Evolutionary conservation across 2,329 filamentous ascomycete species (phyloP).

Genomic region (Bipolaris zeicola): DNA sequence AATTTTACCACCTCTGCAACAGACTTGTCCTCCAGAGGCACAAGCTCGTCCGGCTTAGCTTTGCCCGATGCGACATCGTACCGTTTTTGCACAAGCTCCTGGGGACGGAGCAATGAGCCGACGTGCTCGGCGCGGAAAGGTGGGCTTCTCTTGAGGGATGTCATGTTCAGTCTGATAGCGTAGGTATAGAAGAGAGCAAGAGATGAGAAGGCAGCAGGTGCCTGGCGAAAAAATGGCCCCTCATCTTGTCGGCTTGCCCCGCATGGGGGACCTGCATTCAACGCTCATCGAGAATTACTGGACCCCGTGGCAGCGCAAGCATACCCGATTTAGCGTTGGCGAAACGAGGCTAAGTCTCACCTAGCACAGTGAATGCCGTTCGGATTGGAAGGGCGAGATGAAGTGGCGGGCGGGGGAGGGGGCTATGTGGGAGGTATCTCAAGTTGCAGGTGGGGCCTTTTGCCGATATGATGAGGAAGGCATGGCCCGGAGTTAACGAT

Average conservation of each 20-base stretch:
- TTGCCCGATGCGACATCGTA: slow-evolving; percentile 58
- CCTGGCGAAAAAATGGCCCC: slow-evolving; percentile 23
- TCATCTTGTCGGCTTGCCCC: slow-evolving; percentile 31
- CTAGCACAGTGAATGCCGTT: slow-evolving; percentile 5
- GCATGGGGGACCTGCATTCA: slow-evolving; percentile 25
- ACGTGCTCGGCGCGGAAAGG: slow-evolving; percentile 76
- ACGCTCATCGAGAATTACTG: slow-evolving; percentile 17
- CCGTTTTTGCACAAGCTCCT: slow-evolving; percentile 65
- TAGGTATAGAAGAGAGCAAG: slow-evolving; percentile 5
- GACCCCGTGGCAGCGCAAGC: slow-evolving; percentile 15
- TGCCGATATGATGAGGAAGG: slow-evolving; percentile 10
- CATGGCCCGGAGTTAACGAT: no score
- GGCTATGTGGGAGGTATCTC: slow-evolving; percentile 27
- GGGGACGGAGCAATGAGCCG: slow-evolving; percentile 71
- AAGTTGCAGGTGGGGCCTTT: slow-evolving; percentile 33
- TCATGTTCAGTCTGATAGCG: slow-evolving; percentile 39
- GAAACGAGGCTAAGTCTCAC: slow-evolving; percentile 14
- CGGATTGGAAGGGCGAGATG: slow-evolving; percentile 26
- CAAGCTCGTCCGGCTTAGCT: slow-evolving; percentile 54
- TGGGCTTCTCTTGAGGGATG: slow-evolving; percentile 49
- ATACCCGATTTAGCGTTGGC: slow-evolving; percentile 14
- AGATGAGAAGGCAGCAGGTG: slow-evolving; percentile 7
- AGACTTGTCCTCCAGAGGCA: slow-evolving; percentile 66
- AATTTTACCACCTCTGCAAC: slow-evolving; percentile 69
- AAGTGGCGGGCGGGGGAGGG: slow-evolving; percentile 17